These are phyloP conservation scores for Auriscalpium orientale DNA, from an alignment of 768 basidiomycete genomes.

Conservation along the genomic window DNA sequence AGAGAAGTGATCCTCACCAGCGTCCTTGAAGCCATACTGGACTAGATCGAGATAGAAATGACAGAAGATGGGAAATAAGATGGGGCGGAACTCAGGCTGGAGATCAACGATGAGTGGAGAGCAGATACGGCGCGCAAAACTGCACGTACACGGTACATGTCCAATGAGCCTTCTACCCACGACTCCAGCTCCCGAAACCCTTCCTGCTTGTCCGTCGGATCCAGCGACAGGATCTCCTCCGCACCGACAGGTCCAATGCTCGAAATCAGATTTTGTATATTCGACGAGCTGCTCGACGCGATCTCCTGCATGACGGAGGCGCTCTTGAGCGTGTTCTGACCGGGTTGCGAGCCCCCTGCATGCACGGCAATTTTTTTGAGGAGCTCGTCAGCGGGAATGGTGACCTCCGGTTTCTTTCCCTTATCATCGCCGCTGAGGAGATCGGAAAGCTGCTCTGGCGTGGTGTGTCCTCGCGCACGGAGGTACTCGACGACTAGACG, in stretches of 20 bases:
- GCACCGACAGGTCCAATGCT: slow-evolving; percentile 75
- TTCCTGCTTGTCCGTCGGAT: slow-evolving; percentile 80
- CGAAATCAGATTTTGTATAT: slow-evolving; percentile 68
- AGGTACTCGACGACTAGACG: slow-evolving; percentile 42
- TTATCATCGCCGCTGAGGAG: slow-evolving; percentile 30
- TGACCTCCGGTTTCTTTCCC: slow-evolving; percentile 25
- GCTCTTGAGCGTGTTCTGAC: slow-evolving; percentile 68
- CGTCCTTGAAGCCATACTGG: slow-evolving; percentile 82
- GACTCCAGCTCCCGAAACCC: slow-evolving; percentile 80
- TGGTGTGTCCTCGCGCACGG: slow-evolving; percentile 36
- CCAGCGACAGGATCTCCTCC: slow-evolving; percentile 72
- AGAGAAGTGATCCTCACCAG: slow-evolving; percentile 48
- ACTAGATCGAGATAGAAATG: slow-evolving; percentile 96
- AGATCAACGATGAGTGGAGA: slow-evolving; percentile 2
- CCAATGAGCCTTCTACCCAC: slow-evolving; percentile 86
- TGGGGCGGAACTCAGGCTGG: slow-evolving; percentile 89
- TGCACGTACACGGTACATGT: slow-evolving; percentile 75
- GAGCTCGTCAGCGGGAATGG: slow-evolving; percentile 41
- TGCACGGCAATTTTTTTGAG: slow-evolving; percentile 57
- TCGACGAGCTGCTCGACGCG: slow-evolving; percentile 56
- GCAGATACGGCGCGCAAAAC: background rate
- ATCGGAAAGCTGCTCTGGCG: slow-evolving; percentile 37
- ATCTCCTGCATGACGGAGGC: slow-evolving; percentile 61
- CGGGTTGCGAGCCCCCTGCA: slow-evolving; percentile 55
- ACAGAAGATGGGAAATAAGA: slow-evolving; percentile 92